These are phyloP conservation scores for Mycena alexandri DNA, from an alignment of 768 basidiomycete species.

Conservation along the genomic window DNA sequence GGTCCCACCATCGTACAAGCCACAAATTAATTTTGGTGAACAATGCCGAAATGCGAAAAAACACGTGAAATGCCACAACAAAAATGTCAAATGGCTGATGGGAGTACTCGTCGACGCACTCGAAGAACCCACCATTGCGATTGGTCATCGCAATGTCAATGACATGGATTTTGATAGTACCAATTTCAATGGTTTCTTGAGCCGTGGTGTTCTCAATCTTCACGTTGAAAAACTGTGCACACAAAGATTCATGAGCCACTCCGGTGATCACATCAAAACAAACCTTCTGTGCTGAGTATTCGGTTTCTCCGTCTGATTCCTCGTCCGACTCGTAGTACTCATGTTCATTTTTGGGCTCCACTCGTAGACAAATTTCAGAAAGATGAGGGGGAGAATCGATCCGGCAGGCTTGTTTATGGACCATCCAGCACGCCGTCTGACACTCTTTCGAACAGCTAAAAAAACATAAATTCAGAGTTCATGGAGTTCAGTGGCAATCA, in stretches of 20 bases:
- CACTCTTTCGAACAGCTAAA: too few relatives aligned
- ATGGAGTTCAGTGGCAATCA: too few relatives aligned
- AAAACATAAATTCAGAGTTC: too few relatives aligned
- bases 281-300: constrained; percentile 8
- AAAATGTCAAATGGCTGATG: too few relatives aligned
- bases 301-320: background rate
- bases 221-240: background rate
- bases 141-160: constrained; percentile 10
- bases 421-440: too few relatives aligned
- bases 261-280: too few relatives aligned
- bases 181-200: constrained; percentile 3
- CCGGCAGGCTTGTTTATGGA: too few relatives aligned
- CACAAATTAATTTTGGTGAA: too few relatives aligned
- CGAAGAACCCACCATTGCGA: constrained; percentile 21
- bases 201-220: background rate
- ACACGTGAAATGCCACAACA: too few relatives aligned
- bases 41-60: too few relatives aligned
- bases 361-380: background rate
- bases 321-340: background rate
- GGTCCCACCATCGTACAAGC: too few relatives aligned
- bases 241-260: background rate
- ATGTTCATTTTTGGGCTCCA: background rate
- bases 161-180: constrained; percentile 9
- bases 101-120: constrained; percentile 24
- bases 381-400: too few relatives aligned